Conservation (phyloP, 805 yeast genomes). For the Isabelozyma gotoi region DNA sequence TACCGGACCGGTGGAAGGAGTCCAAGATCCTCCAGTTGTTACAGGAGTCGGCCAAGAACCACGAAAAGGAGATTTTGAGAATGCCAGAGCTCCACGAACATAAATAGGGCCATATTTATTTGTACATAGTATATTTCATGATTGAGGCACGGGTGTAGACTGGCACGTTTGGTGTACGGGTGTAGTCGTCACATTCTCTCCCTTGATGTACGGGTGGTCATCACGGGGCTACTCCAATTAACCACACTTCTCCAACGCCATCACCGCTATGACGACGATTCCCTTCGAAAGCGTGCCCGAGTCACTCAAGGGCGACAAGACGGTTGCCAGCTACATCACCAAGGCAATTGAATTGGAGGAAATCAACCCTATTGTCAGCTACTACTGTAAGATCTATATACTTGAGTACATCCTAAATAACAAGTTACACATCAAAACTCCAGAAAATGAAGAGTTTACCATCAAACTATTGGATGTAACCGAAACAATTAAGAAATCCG, state of each 20-base stretch:
- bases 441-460: slow-evolving; percentile 60
- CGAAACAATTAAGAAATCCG: slow-evolving; percentile 54
- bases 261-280: background rate
- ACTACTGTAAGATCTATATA: slow-evolving; percentile 67
- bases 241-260: too few species aligned
- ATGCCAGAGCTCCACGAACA: slow-evolving; percentile 63
- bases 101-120: background rate
- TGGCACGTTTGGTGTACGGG: background rate
- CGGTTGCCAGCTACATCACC: slow-evolving; percentile 46
- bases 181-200: background rate
- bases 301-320: slow-evolving; percentile 24
- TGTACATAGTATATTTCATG: background rate
- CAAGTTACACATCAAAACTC: slow-evolving; percentile 56
- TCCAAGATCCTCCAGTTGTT: slow-evolving; percentile 61
- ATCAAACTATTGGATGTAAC: slow-evolving; percentile 65
- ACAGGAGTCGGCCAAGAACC: slow-evolving; percentile 73
- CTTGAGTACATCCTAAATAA: slow-evolving; percentile 67
- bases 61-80: slow-evolving; percentile 68
- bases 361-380: slow-evolving; percentile 67
- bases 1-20: slow-evolving; percentile 83
- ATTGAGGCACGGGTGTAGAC: background rate
- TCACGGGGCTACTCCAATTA: too few species aligned
- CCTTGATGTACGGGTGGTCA: background rate
- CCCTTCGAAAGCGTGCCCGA: slow-evolving; percentile 19
- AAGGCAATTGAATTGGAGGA: slow-evolving; percentile 57